These are phyloP conservation scores for Ochromonas danica DNA, from an alignment of 108 stramenopile genomes.

Conservation along the genomic window DNA sequence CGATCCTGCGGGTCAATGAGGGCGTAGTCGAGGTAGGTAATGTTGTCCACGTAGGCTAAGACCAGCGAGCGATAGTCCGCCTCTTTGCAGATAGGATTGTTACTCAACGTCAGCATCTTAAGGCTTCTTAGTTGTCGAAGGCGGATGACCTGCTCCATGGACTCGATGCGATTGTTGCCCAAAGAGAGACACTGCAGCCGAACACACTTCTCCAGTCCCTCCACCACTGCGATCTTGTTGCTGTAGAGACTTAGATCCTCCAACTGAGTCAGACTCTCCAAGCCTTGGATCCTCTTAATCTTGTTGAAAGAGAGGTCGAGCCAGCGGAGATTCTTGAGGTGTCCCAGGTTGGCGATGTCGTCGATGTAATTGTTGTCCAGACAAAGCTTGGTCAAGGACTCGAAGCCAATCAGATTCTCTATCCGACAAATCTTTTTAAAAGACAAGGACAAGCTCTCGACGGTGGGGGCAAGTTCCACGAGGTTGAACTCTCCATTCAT, in stretches of 20 bases:
- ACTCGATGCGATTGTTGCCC: constrained; percentile 59
- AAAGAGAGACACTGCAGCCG: constrained; percentile 61
- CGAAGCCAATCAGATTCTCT: constrained; percentile 62
- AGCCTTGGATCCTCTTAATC: constrained; percentile 57
- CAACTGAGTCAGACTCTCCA: constrained; percentile 55
- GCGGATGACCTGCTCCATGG: constrained; percentile 52
- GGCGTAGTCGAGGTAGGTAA: constrained; percentile 60
- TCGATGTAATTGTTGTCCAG: constrained; percentile 66
- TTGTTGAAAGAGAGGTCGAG: constrained; percentile 64
- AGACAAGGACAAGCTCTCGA: constrained; percentile 41
- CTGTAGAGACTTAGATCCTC: constrained; percentile 58
- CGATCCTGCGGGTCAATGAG: constrained; percentile 35
- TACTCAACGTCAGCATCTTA: constrained; percentile 59
- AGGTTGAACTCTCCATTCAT: constrained; percentile 21
- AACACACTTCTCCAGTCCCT: constrained; percentile 59
- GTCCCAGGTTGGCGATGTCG: constrained; percentile 51
- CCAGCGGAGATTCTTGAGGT: constrained; percentile 60
- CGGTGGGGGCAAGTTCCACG: constrained; percentile 20
- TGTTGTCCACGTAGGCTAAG: constrained; percentile 57
- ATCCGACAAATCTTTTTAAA: constrained; percentile 60
- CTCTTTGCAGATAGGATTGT: constrained; percentile 62
- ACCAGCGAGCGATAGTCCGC: constrained; percentile 59
- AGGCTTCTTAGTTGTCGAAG: constrained; percentile 56
- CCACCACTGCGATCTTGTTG: constrained; percentile 55
- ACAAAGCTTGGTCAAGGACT: constrained; percentile 58